Conservation (phyloP, 2,329 filamentous ascomycete genomes). For the Sphaerulina musiva region DNA sequence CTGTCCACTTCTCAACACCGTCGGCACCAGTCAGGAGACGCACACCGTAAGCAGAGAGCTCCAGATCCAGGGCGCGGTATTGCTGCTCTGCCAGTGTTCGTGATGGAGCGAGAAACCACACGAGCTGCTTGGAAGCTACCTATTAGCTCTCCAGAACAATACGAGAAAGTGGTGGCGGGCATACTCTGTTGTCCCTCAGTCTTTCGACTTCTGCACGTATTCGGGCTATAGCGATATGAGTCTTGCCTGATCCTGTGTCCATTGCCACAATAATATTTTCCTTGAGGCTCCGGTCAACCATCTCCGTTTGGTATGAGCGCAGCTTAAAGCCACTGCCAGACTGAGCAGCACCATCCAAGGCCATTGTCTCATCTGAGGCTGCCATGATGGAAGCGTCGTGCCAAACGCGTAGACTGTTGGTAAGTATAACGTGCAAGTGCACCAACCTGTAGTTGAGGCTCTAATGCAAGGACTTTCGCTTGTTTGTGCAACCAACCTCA, state of each 20-base stretch:
- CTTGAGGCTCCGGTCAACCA: constrained; percentile 42
- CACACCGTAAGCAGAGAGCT: constrained; percentile 47
- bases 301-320: constrained; percentile 45
- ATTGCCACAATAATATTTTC: constrained; percentile 45
- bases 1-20: constrained; percentile 66
- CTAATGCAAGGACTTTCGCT: too few species aligned
- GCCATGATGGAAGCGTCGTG: not conserved
- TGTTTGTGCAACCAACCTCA: too few species aligned
- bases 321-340: constrained; percentile 18
- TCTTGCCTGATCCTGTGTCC: constrained; percentile 47
- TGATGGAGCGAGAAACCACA: constrained; percentile 45
- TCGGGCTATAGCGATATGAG: constrained; percentile 43
- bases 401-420: not conserved
- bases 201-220: constrained; percentile 40
- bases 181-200: constrained; percentile 33
- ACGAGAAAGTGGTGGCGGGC: not conserved
- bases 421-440: too few species aligned
- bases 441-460: too few species aligned
- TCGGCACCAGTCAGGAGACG: constrained; percentile 62
- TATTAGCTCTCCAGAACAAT: not conserved
- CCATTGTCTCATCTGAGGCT: not conserved
- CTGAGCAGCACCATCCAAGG: not conserved
- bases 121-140: constrained; percentile 27
- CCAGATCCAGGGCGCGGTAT: constrained; percentile 30
- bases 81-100: constrained; percentile 44